These are phyloP conservation scores for Hibiscus mutabilis DNA, from an alignment of 345 rosid species.

Conservation along the genomic window DNA sequence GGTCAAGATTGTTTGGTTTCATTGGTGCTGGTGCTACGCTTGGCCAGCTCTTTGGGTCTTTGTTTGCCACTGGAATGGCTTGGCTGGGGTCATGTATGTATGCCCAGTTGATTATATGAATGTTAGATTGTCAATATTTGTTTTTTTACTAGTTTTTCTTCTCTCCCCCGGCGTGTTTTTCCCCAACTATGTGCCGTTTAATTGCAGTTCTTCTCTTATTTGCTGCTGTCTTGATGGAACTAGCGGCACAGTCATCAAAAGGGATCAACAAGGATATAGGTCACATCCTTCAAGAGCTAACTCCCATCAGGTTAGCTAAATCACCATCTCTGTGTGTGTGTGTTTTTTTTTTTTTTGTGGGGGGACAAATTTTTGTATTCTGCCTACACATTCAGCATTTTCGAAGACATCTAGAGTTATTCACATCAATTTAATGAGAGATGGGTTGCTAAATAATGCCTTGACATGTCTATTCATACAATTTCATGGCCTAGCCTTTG, in stretches of 20 bases:
- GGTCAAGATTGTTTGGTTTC: slow-evolving; percentile 93
- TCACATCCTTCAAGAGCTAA: slow-evolving; percentile 54
- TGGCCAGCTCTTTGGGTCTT: slow-evolving; percentile 92
- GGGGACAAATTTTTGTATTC: background rate
- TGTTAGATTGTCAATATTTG: slow-evolving; percentile 7
- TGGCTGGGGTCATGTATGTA: slow-evolving; percentile 88
- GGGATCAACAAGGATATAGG: slow-evolving; percentile 56
- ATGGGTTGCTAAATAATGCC: background rate
- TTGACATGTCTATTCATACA: background rate
- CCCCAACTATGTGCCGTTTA: slow-evolving; percentile 10
- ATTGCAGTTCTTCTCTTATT: slow-evolving; percentile 65
- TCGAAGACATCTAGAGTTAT: background rate
- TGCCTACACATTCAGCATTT: background rate
- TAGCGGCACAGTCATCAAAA: slow-evolving; percentile 83
- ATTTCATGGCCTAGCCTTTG: background rate
- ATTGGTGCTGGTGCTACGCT: slow-evolving; percentile 97
- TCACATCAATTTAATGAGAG: background rate
- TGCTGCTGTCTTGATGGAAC: slow-evolving; percentile 84
- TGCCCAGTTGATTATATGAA: slow-evolving; percentile 7
- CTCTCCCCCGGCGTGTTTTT: background rate
- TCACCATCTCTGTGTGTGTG: background rate
- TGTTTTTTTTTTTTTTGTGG: too few species aligned
- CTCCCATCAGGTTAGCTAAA: slow-evolving; percentile 53
- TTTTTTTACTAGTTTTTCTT: slow-evolving; percentile 6
- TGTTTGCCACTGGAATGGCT: slow-evolving; percentile 78